A percentile compares a stretch with the other conserved stretches of the same genome.
Conservation (phyloP, 179 eudicot species). For the Beta macrorhiza region DNA sequence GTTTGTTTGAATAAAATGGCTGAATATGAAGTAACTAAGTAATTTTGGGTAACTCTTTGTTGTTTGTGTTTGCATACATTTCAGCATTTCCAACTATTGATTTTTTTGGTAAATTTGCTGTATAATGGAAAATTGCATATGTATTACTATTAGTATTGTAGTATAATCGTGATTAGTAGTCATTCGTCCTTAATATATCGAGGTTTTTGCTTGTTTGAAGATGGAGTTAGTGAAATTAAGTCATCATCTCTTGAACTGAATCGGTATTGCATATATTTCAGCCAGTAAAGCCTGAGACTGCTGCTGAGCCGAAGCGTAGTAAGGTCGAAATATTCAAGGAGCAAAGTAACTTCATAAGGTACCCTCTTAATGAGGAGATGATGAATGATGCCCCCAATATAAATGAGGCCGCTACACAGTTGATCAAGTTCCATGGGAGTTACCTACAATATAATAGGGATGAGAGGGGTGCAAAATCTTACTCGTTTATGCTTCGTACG, state of each 20-base stretch:
- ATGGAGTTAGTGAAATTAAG: neutral
- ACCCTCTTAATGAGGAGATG: conserved; percentile 93
- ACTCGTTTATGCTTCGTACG: conserved; percentile 98
- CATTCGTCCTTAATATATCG: neutral
- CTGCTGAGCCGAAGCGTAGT: conserved; percentile 77
- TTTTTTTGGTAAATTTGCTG: neutral
- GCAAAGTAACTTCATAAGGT: conserved; percentile 87
- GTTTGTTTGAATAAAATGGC: neutral
- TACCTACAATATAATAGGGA: conserved; percentile 80
- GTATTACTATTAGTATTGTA: neutral
- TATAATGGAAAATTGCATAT: neutral
- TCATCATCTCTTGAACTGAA: conserved; percentile 8
- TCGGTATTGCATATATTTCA: conserved; percentile 32
- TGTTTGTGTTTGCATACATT: neutral
- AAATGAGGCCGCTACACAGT: conserved; percentile 84
- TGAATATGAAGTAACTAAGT: neutral
- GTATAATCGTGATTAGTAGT: neutral
- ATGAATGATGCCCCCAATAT: conserved; percentile 74
- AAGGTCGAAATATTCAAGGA: conserved; percentile 97
- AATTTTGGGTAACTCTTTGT: neutral
- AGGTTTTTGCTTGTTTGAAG: neutral
- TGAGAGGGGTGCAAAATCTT: conserved; percentile 71
- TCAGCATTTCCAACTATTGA: no score
- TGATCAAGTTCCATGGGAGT: conserved; percentile 98
- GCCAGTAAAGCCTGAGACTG: conserved; percentile 80